A percentile compares a stretch with the other conserved stretches of the same genome.
phyloP scores from a whole-genome alignment of 2,329 filamentous ascomycete genomes.

The Verticillium nonalfalfae region DNA sequence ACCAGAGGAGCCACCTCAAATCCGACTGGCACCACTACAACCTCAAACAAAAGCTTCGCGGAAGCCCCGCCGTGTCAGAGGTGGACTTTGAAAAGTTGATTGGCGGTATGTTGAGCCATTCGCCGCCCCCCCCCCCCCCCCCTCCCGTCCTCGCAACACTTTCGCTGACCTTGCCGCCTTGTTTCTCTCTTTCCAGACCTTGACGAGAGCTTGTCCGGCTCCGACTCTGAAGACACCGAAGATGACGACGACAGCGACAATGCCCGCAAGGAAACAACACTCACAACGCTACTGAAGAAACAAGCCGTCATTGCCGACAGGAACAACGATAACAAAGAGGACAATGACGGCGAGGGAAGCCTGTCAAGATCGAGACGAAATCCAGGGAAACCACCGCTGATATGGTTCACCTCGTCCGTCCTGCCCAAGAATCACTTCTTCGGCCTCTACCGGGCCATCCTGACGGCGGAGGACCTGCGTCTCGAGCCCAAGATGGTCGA shows the following conservation, averaged over 20 bases:
- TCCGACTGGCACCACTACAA: slow-evolving; percentile 95
- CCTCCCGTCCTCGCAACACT: background rate
- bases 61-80: slow-evolving; percentile 66
- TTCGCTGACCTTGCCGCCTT: background rate
- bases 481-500: slow-evolving; percentile 56
- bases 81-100: slow-evolving; percentile 81
- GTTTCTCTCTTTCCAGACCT: slow-evolving; percentile 41
- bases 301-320: slow-evolving; percentile 67
- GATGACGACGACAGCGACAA: slow-evolving; percentile 51
- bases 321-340: slow-evolving; percentile 37
- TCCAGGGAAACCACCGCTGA: slow-evolving; percentile 51
- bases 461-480: slow-evolving; percentile 66
- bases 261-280: slow-evolving; percentile 57
- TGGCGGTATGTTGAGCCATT: slow-evolving; percentile 28
- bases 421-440: slow-evolving; percentile 75
- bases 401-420: slow-evolving; percentile 78
- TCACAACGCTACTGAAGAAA: slow-evolving; percentile 73
- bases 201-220: slow-evolving; percentile 89
- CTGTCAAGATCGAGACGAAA: slow-evolving; percentile 34
- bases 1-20: slow-evolving; percentile 79
- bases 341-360: slow-evolving; percentile 35
- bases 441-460: slow-evolving; percentile 78
- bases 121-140: no score
- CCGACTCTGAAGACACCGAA: slow-evolving; percentile 68
- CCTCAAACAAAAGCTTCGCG: slow-evolving; percentile 81